These are phyloP conservation scores for Plasmodium adleri DNA, from an alignment of 169 alveolate genomes.

Conservation along the genomic window DNA sequence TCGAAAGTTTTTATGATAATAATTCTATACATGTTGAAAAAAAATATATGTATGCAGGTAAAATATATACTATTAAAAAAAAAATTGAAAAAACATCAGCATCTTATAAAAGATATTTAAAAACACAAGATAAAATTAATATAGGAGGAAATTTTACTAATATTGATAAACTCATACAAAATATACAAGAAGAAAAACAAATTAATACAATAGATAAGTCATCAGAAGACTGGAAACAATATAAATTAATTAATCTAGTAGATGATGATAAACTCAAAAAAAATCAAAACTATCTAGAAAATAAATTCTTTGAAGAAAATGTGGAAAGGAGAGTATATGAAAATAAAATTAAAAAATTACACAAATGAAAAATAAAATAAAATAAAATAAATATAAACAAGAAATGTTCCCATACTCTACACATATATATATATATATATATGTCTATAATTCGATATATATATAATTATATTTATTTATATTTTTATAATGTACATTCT, in stretches of 20 bases:
- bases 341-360: conserved; percentile 21
- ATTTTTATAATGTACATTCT: too few relatives aligned
- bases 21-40: conserved; percentile 52
- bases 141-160: conserved; percentile 67
- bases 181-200: conserved; percentile 62
- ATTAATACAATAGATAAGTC: conserved; percentile 72
- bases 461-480: not conserved
- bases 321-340: conserved; percentile 56
- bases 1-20: conserved; percentile 44
- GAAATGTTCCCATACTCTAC: not conserved
- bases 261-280: conserved; percentile 62
- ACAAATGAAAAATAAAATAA: too few relatives aligned
- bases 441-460: not conserved
- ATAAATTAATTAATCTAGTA: conserved; percentile 31
- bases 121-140: conserved; percentile 41
- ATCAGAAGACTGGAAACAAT: conserved; percentile 65
- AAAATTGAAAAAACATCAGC: conserved; percentile 64
- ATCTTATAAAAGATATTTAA: conserved; percentile 55
- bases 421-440: not conserved
- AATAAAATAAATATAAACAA: not conserved
- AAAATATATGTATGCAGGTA: conserved; percentile 71
- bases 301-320: conserved; percentile 60
- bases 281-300: conserved; percentile 43
- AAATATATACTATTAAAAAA: conserved; percentile 42
- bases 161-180: conserved; percentile 58